A percentile compares a stretch with the other conserved stretches of the same genome.
These are phyloP conservation scores for Austroboletus festivus DNA, from an alignment of 768 basidiomycete species.

Conservation along the genomic window DNA sequence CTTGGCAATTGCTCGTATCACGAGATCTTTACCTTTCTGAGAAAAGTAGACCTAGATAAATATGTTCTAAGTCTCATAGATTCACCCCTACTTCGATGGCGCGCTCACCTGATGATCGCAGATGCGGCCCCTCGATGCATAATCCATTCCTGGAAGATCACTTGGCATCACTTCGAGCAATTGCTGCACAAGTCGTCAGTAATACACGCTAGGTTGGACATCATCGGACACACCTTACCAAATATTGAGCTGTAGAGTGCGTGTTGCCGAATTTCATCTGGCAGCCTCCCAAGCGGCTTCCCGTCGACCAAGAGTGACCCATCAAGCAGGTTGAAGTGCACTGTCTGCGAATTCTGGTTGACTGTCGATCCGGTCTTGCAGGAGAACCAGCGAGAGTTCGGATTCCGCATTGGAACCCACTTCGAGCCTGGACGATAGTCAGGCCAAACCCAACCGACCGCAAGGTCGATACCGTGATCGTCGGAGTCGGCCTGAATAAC, in stretches of 20 bases:
- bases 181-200: constrained; percentile 1
- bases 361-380: constrained; percentile 6
- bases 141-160: constrained; percentile 24
- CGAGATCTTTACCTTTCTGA: constrained; percentile 5
- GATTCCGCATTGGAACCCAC: constrained; percentile 1
- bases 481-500: constrained; percentile 1
- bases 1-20: constrained; percentile 10
- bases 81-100: not conserved
- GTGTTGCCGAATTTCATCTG: constrained; percentile 1
- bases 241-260: constrained; percentile 8
- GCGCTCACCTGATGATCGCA: constrained; percentile 18
- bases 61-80: not conserved
- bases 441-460: constrained; percentile 2
- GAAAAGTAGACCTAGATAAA: constrained; percentile 14
- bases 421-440: not conserved
- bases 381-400: constrained; percentile 18
- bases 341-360: constrained; percentile 2
- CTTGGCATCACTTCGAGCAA: constrained; percentile 17
- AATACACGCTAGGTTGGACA: not conserved
- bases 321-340: constrained; percentile 16
- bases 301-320: constrained; percentile 26
- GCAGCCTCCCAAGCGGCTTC: constrained; percentile 18
- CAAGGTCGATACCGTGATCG: constrained; percentile 14
- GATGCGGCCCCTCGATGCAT: constrained; percentile 15
- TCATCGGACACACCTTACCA: not conserved